These are phyloP conservation scores for Remersonia thermophila DNA, from an alignment of 2,329 filamentous ascomycete species.

Conservation along the genomic window DNA sequence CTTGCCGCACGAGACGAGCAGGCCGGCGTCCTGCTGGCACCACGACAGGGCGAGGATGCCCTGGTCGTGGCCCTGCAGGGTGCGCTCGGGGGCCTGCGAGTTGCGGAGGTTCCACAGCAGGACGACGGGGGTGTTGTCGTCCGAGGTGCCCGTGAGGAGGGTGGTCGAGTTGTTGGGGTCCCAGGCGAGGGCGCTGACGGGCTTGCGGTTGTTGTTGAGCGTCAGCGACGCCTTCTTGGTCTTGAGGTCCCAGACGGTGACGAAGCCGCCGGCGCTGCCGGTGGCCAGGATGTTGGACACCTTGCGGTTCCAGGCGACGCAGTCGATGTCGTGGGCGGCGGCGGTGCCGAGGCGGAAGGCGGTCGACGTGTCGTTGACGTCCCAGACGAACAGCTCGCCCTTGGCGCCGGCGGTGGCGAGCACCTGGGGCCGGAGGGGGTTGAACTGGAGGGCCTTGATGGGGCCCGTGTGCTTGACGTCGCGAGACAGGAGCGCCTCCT, in stretches of 20 bases:
- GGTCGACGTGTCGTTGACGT: slow-evolving; percentile 78
- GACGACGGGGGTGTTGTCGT: slow-evolving; percentile 79
- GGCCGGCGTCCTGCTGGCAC: slow-evolving; percentile 81
- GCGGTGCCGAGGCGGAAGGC: slow-evolving; percentile 81
- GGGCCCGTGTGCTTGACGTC: slow-evolving; percentile 83
- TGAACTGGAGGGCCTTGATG: slow-evolving; percentile 94
- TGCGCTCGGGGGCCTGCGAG: slow-evolving; percentile 84
- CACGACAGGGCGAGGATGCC: slow-evolving; percentile 89
- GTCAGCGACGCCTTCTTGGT: slow-evolving; percentile 95
- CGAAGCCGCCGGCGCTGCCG: slow-evolving; percentile 83
- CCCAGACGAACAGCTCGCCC: slow-evolving; percentile 92
- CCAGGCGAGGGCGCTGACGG: slow-evolving; percentile 93
- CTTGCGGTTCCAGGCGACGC: slow-evolving; percentile 96
- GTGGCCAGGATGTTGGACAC: slow-evolving; percentile 93
- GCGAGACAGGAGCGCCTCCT: slow-evolving; percentile 63
- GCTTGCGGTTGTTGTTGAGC: slow-evolving; percentile 87
- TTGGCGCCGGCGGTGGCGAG: slow-evolving; percentile 87
- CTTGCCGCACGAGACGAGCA: slow-evolving; percentile 88
- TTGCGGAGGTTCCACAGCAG: slow-evolving; percentile 92
- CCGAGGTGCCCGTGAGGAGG: slow-evolving; percentile 81
- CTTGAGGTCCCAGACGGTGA: slow-evolving; percentile 97
- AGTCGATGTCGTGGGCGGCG: slow-evolving; percentile 89
- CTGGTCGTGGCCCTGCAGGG: slow-evolving; percentile 82
- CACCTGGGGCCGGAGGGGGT: slow-evolving; percentile 80
- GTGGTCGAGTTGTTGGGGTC: slow-evolving; percentile 92